phyloP scores from a whole-genome alignment of 73 alveolate genomes.

The Blepharisma stoltei region DNA sequence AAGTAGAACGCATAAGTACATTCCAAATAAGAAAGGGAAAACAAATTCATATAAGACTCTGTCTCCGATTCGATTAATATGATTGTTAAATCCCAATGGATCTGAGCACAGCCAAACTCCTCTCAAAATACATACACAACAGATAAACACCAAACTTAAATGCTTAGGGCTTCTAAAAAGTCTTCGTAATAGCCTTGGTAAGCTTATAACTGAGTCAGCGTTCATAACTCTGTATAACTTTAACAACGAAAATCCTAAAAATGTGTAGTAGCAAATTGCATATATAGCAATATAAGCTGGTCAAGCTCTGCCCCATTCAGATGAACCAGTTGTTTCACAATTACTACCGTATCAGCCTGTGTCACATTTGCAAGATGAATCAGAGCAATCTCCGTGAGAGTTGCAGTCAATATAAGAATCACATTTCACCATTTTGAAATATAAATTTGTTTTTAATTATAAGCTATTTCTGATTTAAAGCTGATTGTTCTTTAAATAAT shows the following conservation, averaged over 20 bases:
- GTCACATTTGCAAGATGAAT: slow-evolving; percentile 8
- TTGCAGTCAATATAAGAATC: no score
- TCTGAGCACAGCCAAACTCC: background rate
- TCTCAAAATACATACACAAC: background rate
- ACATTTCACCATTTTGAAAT: no score
- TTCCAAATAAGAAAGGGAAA: slow-evolving; percentile 13
- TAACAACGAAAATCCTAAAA: background rate
- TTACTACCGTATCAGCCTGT: slow-evolving; percentile 1
- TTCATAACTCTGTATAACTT: slow-evolving; percentile 2
- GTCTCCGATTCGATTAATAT: background rate
- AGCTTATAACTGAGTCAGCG: background rate
- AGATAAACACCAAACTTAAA: background rate
- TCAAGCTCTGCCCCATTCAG: slow-evolving; percentile 5
- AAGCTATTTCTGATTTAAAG: no score
- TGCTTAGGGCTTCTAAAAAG: slow-evolving; percentile 10
- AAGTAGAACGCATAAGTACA: background rate
- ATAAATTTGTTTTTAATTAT: no score
- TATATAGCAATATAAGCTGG: background rate
- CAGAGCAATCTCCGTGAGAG: no score
- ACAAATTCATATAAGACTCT: slow-evolving; percentile 4
- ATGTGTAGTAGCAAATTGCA: background rate
- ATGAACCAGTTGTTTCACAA: background rate
- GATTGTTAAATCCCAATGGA: background rate
- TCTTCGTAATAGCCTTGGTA: background rate
- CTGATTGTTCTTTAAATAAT: no score